Percentiles rank a stretch among this genome's conserved stretches.
Conservation (phyloP, 768 basidiomycete genomes). For the Russula sp. region DNA sequence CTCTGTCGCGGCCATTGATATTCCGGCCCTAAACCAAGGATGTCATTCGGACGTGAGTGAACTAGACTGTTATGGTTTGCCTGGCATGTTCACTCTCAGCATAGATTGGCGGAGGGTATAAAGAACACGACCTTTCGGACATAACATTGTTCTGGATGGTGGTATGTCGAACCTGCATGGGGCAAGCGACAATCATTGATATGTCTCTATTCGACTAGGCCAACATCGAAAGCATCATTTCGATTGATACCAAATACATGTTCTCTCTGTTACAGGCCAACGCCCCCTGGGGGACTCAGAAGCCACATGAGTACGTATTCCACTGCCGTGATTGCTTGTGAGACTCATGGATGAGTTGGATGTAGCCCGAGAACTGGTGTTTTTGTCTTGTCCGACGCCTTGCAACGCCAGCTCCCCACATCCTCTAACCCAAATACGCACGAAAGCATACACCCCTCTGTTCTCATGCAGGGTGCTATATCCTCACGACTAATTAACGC, state of each 20-base stretch:
- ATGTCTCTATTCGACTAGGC: slow-evolving; percentile 41
- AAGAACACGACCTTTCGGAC: slow-evolving; percentile 65
- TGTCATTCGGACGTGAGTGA: slow-evolving; percentile 38
- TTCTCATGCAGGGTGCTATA: slow-evolving; percentile 20
- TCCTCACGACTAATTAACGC: slow-evolving; percentile 6
- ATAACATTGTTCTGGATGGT: slow-evolving; percentile 63
- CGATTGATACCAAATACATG: slow-evolving; percentile 55
- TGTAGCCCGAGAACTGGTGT: slow-evolving; percentile 41
- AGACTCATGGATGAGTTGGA: not conserved
- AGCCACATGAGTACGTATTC: slow-evolving; percentile 54
- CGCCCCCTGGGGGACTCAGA: slow-evolving; percentile 58
- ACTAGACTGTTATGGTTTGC: slow-evolving; percentile 31
- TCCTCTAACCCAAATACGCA: slow-evolving; percentile 15
- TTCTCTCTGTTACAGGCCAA: slow-evolving; percentile 49
- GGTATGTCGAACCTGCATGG: slow-evolving; percentile 39
- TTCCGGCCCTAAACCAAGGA: slow-evolving; percentile 12
- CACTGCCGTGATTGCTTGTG: not conserved
- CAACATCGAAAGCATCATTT: slow-evolving; percentile 53
- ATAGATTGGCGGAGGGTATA: slow-evolving; percentile 70
- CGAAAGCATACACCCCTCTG: slow-evolving; percentile 24
- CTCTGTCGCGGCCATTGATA: slow-evolving; percentile 7
- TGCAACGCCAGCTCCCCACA: slow-evolving; percentile 17
- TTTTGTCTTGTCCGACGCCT: slow-evolving; percentile 13
- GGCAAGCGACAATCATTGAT: slow-evolving; percentile 9
- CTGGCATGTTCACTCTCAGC: slow-evolving; percentile 7